Percentiles rank a stretch among this genome's conserved stretches.
Conservation (phyloP, 1,284 basidiomycete genomes). For the Tylopilus sp. region DNA sequence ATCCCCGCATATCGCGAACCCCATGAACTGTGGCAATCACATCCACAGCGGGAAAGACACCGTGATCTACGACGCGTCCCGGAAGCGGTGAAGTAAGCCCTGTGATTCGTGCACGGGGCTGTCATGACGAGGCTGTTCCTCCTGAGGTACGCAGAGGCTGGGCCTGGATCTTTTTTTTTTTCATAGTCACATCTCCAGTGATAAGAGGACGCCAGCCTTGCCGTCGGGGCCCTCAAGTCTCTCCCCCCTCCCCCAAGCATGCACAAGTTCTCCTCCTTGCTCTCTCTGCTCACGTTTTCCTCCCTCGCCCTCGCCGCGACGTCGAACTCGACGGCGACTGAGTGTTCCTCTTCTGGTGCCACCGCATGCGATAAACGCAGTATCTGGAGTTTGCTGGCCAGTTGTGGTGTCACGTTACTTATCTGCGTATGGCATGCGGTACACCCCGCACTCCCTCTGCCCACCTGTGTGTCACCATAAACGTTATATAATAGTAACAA, state of each 20-base stretch:
- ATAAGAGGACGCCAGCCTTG: not conserved
- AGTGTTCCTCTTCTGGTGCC: not conserved
- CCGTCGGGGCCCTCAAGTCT: too few relatives aligned
- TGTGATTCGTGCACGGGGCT: too few relatives aligned
- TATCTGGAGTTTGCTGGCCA: conserved; percentile 1
- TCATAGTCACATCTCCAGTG: not conserved
- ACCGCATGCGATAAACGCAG: not conserved
- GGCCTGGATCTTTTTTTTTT: not conserved
- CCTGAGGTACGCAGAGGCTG: too few relatives aligned
- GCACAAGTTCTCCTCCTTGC: not conserved
- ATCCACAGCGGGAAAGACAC: too few relatives aligned
- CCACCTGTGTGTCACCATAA: too few relatives aligned
- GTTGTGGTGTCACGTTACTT: conserved; percentile 29
- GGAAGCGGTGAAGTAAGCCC: too few relatives aligned
- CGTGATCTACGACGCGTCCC: too few relatives aligned
- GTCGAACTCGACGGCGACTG: not conserved
- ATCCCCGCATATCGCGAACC: too few relatives aligned
- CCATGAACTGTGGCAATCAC: too few relatives aligned
- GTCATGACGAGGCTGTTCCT: too few relatives aligned
- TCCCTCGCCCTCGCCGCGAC: not conserved
- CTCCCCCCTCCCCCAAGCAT: not conserved
- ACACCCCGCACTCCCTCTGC: conserved; percentile 46
- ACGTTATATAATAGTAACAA: too few relatives aligned
- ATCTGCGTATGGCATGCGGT: conserved; percentile 47
- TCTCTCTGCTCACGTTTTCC: not conserved